Base-by-base conservation (phyloP, 257 asterid genomes). In the Solanum boliviense region DNA sequence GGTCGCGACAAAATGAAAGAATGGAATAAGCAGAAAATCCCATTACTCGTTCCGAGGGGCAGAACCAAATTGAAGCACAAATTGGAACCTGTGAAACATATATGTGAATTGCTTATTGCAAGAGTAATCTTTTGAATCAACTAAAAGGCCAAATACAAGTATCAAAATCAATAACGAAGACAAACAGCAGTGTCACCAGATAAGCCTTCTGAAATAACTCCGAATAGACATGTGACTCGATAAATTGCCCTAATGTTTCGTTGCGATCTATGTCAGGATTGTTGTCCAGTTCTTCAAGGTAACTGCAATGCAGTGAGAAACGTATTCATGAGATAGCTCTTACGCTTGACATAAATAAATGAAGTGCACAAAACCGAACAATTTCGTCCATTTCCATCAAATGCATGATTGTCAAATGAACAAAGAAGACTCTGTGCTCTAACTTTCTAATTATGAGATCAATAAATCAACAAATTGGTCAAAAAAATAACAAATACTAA, bases 11-110 rank as follows among this genome's bases (percentile, higher is more conserved):
- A 85, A 94, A 96, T 10, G 98, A 95, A 87, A 96, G 98, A 84
- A 93, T 88, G 29, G 96, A 95, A 89, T 92, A 94, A 2, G 99
- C 98, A 48, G 99, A 92, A 92, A 95, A 96, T 86, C 89, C 91
- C 93, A 94, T 76, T 41, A 96, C 98, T 85, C 94, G 97, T 89
- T 90, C 94, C 2, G 96, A 90, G 82, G 98, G 91, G 88, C 96
- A 96, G 5, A 97, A 92, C 99, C 98, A 96, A 84, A 96, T 96
- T 83, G 99, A 96, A 92, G 93, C 97, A 83, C 98, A 96, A n/a
- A 96, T 90, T 9, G 98, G 98, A 88, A 93, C 89, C 99, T 95
- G 76, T 18, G 20, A 9, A 88, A 73, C 35, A 25, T 21, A 7
- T 15, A 15, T 74, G 41, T 21, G 39, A 35, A 21, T 27, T 46